Evolutionary conservation across 768 basidiomycete species (phyloP).

Genomic region (Lactarius indigo): DNA sequence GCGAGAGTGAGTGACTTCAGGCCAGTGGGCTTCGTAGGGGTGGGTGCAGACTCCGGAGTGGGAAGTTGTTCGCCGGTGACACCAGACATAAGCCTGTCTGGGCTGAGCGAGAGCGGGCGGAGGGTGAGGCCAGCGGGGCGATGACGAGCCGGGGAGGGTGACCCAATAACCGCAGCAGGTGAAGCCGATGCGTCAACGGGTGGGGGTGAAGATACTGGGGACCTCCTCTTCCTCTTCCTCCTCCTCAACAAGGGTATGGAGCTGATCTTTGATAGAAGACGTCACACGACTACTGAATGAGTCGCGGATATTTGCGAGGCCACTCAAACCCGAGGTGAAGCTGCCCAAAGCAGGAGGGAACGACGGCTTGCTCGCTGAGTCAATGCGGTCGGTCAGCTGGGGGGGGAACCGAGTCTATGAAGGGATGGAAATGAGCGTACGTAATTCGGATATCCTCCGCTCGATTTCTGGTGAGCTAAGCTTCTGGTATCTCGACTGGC

Average conservation of each 20-base stretch:
- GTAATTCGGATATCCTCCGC: slow-evolving; percentile 58
- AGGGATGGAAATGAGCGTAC: slow-evolving; percentile 42
- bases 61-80: slow-evolving; percentile 28
- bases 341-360: slow-evolving; percentile 47
- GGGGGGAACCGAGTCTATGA: background rate
- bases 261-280: slow-evolving; percentile 67
- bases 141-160: slow-evolving; percentile 43
- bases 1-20: slow-evolving; percentile 53
- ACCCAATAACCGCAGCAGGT: slow-evolving; percentile 20
- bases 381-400: background rate
- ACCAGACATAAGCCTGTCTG: slow-evolving; percentile 43
- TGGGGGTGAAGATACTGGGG: slow-evolving; percentile 28
- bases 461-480: slow-evolving; percentile 56
- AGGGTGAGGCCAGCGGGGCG: slow-evolving; percentile 67
- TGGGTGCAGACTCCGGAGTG: slow-evolving; percentile 46
- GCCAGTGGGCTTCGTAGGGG: slow-evolving; percentile 46
- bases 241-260: slow-evolving; percentile 78
- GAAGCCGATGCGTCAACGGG: slow-evolving; percentile 7
- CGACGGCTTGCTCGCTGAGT: slow-evolving; percentile 57
- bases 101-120: slow-evolving; percentile 68
- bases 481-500: slow-evolving; percentile 85
- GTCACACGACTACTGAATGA: slow-evolving; percentile 73
- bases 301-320: slow-evolving; percentile 64
- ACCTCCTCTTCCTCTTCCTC: slow-evolving; percentile 82
- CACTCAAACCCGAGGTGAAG: slow-evolving; percentile 40